A percentile compares a stretch with the other conserved stretches of the same genome.
Evolutionary conservation across 805 yeast species (phyloP).

Genomic region (Saturnispora dispora): DNA sequence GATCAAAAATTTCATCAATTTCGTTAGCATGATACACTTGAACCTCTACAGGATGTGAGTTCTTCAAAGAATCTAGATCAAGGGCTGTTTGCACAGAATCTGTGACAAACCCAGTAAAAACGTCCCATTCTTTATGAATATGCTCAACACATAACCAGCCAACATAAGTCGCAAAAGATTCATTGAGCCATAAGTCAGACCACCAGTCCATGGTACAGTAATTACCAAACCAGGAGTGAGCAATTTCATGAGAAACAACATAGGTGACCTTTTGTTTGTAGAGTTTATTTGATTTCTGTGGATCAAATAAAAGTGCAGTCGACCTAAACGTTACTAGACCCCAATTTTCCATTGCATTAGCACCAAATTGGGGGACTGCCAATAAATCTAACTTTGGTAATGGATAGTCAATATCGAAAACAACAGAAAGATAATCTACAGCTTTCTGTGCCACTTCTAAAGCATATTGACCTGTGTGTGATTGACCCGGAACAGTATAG

Average conservation of each 20-base stretch:
- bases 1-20: constrained; percentile 74
- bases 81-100: constrained; percentile 44
- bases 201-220: constrained; percentile 90
- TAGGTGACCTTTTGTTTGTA: constrained; percentile 68
- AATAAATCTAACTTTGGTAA: constrained; percentile 74
- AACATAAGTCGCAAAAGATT: constrained; percentile 86
- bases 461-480: constrained; percentile 40
- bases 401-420: constrained; percentile 55
- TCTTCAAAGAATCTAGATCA: constrained; percentile 46
- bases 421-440: constrained; percentile 39
- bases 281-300: constrained; percentile 36
- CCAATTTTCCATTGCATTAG: constrained; percentile 92
- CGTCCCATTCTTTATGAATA: constrained; percentile 76
- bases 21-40: constrained; percentile 72
- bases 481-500: constrained; percentile 43
- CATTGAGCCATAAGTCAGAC: constrained; percentile 87
- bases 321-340: constrained; percentile 66
- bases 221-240: constrained; percentile 90
- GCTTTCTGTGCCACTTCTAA: constrained; percentile 39
- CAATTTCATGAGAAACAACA: constrained; percentile 78
- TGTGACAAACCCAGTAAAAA: constrained; percentile 48
- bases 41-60: constrained; percentile 77
- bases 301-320: constrained; percentile 45
- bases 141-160: constrained; percentile 61
- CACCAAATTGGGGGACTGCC: constrained; percentile 71